Evolutionary conservation across 345 rosid genomes (phyloP), one percentile per base, ranked within the genome.

Genomic region (Eucalyptus victrix): DNA sequence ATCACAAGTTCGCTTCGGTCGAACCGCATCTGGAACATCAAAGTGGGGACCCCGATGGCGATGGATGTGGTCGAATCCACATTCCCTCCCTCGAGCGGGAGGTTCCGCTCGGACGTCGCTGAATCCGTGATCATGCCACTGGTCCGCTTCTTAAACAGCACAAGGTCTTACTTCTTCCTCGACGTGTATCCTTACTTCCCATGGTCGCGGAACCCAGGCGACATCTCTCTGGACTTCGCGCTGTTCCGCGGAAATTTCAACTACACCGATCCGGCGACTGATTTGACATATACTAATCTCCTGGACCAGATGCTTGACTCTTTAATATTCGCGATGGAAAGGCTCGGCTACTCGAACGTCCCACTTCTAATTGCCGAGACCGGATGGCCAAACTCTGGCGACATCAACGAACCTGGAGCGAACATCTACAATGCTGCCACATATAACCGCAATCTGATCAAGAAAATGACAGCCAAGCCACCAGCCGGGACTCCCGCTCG

Each of bases 291-390:
- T 92, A 92, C 93, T 45, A 97, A 96, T 90, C 93, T 96, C 62
- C 91, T 97, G 7, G 99, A 97, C 93, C 96, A 96, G 90, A 95
- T 97, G 98, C 95, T 96, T 6, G 98, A 97, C 86, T 95, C 97
- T 1, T 89, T 94, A 23, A 80, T 91, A 49, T 95, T 92, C 9
- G 98, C 98, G 9, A 94, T 95, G 94, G 80, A 90, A 53, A 96
- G 90, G 91, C 95, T 96, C 2, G 98, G 98, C 24, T 95, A 88
- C 93, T 93, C 91, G 0, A 56, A 92, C 24, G 89, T 96, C 92
- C 91, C 89, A 49, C 89, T 97, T 8, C 90, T 92, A 3, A 96
- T 97, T 60, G 91, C 99, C 1, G 98, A 96, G 93, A 97, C 99
- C 13, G 99, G 99, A 7, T 97, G 98, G 99, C 98, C 99, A 34